A percentile compares a stretch with the other conserved stretches of the same genome.
phyloP scores from a whole-genome alignment of 163 green algal species.

The Scenedesmus sp. region DNA sequence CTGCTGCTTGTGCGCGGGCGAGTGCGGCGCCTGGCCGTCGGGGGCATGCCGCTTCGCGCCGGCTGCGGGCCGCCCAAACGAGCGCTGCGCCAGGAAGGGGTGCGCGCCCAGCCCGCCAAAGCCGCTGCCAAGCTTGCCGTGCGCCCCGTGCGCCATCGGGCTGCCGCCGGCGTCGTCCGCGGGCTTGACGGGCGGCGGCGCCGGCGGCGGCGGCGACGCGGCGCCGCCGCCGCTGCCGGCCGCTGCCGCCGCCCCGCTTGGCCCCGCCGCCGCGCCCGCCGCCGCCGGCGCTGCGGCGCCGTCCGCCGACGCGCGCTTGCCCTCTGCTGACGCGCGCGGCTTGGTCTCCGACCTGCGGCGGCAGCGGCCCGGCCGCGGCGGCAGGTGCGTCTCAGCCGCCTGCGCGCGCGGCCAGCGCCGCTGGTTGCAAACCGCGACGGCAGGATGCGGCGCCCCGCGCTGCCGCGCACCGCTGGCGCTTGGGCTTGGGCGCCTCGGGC shows the following conservation, averaged over 20 bases:
- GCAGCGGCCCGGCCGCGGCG: too few relatives aligned
- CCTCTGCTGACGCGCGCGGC: conserved; percentile 12
- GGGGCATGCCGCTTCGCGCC: too few relatives aligned
- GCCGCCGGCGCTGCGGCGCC: background rate
- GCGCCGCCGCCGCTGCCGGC: background rate
- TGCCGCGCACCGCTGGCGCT: conserved; percentile 49
- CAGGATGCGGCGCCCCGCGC: background rate
- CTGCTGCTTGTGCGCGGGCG: conserved; percentile 10
- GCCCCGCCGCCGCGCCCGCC: background rate
- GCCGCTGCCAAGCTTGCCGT: conserved; percentile 21
- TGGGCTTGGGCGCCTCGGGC: conserved; percentile 47
- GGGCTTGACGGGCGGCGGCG: background rate
- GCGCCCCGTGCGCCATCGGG: background rate
- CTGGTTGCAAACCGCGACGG: too few relatives aligned
- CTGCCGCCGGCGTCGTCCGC: background rate
- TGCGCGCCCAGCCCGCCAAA: conserved; percentile 40
- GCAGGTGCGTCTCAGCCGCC: background rate
- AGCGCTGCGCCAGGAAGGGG: conserved; percentile 14
- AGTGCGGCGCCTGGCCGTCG: too few relatives aligned
- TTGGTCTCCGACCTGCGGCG: conserved; percentile 21
- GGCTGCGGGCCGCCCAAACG: conserved; percentile 12
- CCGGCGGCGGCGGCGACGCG: background rate
- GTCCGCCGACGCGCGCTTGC: conserved; percentile 20
- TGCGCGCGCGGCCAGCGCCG: background rate
- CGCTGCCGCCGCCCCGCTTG: conserved; percentile 14